Conservation (phyloP, 108 stramenopile species). For the Skeletonema menzelii region DNA sequence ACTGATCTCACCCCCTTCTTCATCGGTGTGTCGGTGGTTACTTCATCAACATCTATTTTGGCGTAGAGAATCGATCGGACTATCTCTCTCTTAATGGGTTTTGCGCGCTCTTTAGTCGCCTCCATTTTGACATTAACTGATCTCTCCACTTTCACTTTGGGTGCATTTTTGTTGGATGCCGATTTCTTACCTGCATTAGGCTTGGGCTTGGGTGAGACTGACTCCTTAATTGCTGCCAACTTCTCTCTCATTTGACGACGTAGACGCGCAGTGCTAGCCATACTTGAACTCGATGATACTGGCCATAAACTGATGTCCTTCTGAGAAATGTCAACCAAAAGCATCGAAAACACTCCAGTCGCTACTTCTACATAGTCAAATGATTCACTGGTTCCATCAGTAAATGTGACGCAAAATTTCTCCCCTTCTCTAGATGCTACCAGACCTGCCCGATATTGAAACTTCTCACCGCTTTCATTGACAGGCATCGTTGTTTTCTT, state of each 20-base stretch:
- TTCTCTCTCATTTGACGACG: constrained; percentile 18
- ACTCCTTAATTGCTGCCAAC: neutral
- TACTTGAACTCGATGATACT: constrained; percentile 1
- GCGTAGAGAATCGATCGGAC: neutral
- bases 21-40: neutral
- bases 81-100: neutral
- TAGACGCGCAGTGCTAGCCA: constrained; percentile 12
- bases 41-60: neutral
- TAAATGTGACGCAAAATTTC: constrained; percentile 7
- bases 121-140: neutral
- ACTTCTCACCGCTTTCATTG: neutral
- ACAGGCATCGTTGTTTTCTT: constrained; percentile 7
- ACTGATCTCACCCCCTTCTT: neutral
- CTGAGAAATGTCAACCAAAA: constrained; percentile 3
- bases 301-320: constrained; percentile 16
- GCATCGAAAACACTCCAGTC: constrained; percentile 6
- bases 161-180: neutral
- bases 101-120: neutral
- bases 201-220: neutral
- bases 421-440: constrained; percentile 1
- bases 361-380: constrained; percentile 15
- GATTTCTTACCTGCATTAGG: neutral
- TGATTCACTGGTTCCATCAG: constrained; percentile 12
- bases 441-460: constrained; percentile 13
- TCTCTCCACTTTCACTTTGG: neutral